A percentile compares a stretch with the other conserved stretches of the same genome.
These are phyloP conservation scores for Hysterangium stoloniferum DNA, from an alignment of 768 basidiomycete species.

Conservation along the genomic window DNA sequence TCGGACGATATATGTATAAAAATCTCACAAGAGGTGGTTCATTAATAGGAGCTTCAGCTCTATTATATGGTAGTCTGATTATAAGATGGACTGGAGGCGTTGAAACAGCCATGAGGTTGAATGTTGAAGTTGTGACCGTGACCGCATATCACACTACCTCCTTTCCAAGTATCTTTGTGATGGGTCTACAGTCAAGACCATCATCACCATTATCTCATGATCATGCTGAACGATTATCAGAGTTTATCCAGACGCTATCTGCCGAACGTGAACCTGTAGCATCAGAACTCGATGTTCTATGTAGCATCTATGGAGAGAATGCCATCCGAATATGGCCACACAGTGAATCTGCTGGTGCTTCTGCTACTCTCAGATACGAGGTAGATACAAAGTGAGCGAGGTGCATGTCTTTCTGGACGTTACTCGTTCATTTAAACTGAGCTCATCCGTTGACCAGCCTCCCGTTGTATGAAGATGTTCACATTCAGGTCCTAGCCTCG, in stretches of 20 bases:
- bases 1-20: conserved; percentile 10
- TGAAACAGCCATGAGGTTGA: conserved; percentile 1
- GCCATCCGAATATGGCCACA: conserved; percentile 54
- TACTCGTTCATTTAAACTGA: background rate
- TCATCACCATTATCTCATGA: conserved; percentile 1
- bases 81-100: conserved; percentile 54
- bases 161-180: no score
- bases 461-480: conserved; percentile 33
- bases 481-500: conserved; percentile 34
- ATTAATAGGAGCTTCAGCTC: conserved; percentile 58
- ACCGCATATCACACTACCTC: no score
- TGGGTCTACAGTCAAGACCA: conserved; percentile 9
- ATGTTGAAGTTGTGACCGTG: background rate
- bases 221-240: background rate
- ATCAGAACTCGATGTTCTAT: conserved; percentile 56
- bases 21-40: conserved; percentile 64
- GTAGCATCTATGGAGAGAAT: conserved; percentile 73
- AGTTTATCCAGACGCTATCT: conserved; percentile 5
- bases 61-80: conserved; percentile 70
- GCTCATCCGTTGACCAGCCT: conserved; percentile 24
- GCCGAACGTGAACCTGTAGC: conserved; percentile 37
- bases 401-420: conserved; percentile 10
- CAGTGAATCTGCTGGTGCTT: conserved; percentile 15
- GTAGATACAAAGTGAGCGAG: conserved; percentile 51
- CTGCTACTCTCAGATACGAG: conserved; percentile 51